Evolutionary conservation across 139 green algal species (phyloP), one percentile per base, ranked within the genome.

Genomic region (Chlorella vulgaris): DNA sequence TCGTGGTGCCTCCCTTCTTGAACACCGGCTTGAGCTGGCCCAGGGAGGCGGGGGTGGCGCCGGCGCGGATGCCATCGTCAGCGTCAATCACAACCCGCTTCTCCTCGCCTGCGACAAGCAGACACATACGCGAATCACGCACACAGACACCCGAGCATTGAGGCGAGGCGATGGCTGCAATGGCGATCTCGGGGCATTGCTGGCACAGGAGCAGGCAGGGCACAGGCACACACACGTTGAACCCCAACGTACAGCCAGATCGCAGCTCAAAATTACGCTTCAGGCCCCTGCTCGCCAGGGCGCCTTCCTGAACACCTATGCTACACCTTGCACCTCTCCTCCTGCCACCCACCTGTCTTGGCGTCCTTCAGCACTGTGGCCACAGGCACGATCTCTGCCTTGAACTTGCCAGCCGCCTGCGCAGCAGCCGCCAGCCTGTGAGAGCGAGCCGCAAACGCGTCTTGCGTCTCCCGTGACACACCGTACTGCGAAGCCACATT

Each of bases 381-480:
- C 35, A 99, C 94, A 0, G 97, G 96, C 69, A 99, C 94, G 73
- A 99, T 99, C 91, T 99, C 95, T 10, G 94, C 90, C 58, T 85
- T 83, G 87, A 99, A 99, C 76, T 92, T 93, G 81, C 97, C 96
- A 13, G 90, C 78, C 10, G 81, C 78, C 24, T 89, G 85, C 19
- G 96, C 96, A 7, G 92, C 92, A 0, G 94, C 96, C 7, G 96
- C 96, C 80, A 95, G 92, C 22, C 80, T 82, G 89, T 99, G 97
- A 3, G 87, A 95, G 24, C 55, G 78, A 4, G 91, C 93, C 2
- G 92, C 89, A 83, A 97, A 97, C 3, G n/a, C 38, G 73, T 79
- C 73, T 53, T 79, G 95, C 50, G 66, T 61, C 65, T 87, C 81
- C 31, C 89, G 88, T 26, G 84, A 75, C 55, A 99, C 85, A 74